Evolutionary conservation across 768 basidiomycete species (phyloP).

Genomic region (Phanerodontia chrysosporium): DNA sequence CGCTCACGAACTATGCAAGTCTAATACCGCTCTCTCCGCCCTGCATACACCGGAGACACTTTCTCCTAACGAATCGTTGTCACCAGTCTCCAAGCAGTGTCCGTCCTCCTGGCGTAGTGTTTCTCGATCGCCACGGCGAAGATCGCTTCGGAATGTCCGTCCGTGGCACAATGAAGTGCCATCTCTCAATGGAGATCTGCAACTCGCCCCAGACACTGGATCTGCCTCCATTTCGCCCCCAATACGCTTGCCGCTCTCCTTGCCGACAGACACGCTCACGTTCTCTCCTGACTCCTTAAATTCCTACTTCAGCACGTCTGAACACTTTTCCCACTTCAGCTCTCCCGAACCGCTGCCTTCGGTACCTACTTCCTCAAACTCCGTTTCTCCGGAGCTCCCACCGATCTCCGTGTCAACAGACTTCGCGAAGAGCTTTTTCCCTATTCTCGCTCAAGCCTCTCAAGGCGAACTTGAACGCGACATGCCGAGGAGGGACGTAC

Average conservation of each 20-base stretch:
- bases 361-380: not conserved
- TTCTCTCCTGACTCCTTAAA: constrained; percentile 9
- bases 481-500: not conserved
- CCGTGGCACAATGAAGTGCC: not conserved
- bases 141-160: not conserved
- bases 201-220: not conserved
- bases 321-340: constrained; percentile 2
- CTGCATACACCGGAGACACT: not conserved
- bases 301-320: constrained; percentile 8
- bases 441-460: not conserved
- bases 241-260: constrained; percentile 8
- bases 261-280: constrained; percentile 12
- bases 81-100: not conserved
- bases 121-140: not conserved
- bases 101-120: not conserved
- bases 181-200: not conserved
- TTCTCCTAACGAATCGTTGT: constrained; percentile 10
- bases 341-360: not conserved
- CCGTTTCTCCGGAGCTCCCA: not conserved
- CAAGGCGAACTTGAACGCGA: constrained; percentile 1
- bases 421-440: constrained; percentile 11
- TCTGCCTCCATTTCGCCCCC: not conserved
- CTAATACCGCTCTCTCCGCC: not conserved
- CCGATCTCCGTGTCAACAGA: not conserved
- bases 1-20: not conserved